phyloP scores from a whole-genome alignment of 805 yeast species.

The Nadsonia fulvescens region DNA sequence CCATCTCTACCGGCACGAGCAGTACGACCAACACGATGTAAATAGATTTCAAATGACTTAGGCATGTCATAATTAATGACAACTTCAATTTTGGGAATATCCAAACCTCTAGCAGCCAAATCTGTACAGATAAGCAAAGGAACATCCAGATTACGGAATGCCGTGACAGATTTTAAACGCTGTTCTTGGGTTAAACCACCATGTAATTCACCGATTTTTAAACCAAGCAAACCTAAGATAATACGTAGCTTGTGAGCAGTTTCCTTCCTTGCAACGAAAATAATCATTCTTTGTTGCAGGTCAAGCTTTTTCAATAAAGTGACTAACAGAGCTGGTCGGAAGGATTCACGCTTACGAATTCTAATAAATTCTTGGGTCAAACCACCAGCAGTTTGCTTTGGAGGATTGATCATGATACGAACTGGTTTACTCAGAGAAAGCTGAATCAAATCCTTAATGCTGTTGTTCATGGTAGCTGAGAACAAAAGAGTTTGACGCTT shows the following conservation, averaged over 20 bases:
- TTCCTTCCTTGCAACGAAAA: slow-evolving; percentile 84
- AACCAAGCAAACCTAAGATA: slow-evolving; percentile 60
- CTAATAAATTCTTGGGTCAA: slow-evolving; percentile 88
- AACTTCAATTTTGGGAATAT: slow-evolving; percentile 91
- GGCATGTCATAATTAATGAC: slow-evolving; percentile 96
- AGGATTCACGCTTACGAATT: slow-evolving; percentile 69
- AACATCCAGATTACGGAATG: slow-evolving; percentile 64
- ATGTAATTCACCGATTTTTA: slow-evolving; percentile 64
- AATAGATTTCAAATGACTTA: slow-evolving; percentile 70
- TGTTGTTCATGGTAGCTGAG: slow-evolving; percentile 96
- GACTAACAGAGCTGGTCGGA: slow-evolving; percentile 69
- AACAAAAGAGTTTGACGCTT: slow-evolving; percentile 87
- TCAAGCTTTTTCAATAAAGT: slow-evolving; percentile 53
- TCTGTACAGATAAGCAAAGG: slow-evolving; percentile 92
- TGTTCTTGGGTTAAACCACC: slow-evolving; percentile 78
- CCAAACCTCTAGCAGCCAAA: slow-evolving; percentile 97
- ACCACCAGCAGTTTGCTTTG: slow-evolving; percentile 83
- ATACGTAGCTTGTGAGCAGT: slow-evolving; percentile 76
- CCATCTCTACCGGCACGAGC: slow-evolving; percentile 99
- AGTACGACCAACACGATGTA: slow-evolving; percentile 97
- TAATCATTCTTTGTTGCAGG: slow-evolving; percentile 58
- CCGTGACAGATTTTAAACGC: slow-evolving; percentile 67
- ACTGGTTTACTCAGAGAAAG: slow-evolving; percentile 82
- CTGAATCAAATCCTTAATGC: slow-evolving; percentile 72
- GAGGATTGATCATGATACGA: slow-evolving; percentile 89